Evolutionary conservation across 768 basidiomycete genomes (phyloP).

Genomic region (Rhizopogon vesiculosus): DNA sequence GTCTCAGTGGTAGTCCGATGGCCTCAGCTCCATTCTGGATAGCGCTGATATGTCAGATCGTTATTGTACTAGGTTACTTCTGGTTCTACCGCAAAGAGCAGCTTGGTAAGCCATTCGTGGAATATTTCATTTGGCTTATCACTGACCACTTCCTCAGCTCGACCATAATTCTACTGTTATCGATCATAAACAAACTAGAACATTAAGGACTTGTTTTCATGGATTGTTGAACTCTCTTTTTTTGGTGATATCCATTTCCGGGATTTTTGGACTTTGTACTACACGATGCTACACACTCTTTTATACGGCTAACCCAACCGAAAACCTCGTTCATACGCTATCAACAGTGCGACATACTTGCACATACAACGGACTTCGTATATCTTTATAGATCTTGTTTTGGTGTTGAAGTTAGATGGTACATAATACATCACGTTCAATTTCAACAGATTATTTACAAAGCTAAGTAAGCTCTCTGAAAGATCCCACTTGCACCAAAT

Average conservation of each 20-base stretch:
- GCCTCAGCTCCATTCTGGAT: slow-evolving; percentile 86
- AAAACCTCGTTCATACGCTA: neutral
- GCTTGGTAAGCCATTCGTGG: slow-evolving; percentile 48
- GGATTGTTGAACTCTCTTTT: neutral
- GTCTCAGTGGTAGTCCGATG: slow-evolving; percentile 75
- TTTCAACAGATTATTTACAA: neutral
- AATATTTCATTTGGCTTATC: neutral
- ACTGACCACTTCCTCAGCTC: slow-evolving; percentile 11
- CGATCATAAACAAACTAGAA: neutral
- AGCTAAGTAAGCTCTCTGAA: too few relatives aligned
- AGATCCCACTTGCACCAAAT: too few relatives aligned
- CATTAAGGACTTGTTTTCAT: neutral
- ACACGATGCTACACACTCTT: neutral
- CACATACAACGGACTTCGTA: neutral
- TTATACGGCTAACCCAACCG: neutral
- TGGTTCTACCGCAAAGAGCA: slow-evolving; percentile 98
- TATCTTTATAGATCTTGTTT: neutral
- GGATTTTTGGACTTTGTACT: neutral
- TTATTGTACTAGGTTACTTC: slow-evolving; percentile 90
- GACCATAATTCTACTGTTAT: slow-evolving; percentile 13
- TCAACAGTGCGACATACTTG: neutral
- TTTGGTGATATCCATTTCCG: too few relatives aligned
- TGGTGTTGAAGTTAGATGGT: neutral
- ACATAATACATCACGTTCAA: neutral
- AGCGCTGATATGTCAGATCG: slow-evolving; percentile 69